Base-by-base conservation (phyloP, 2,329 filamentous ascomycete species). In the Curvularia eragrostidis region DNA sequence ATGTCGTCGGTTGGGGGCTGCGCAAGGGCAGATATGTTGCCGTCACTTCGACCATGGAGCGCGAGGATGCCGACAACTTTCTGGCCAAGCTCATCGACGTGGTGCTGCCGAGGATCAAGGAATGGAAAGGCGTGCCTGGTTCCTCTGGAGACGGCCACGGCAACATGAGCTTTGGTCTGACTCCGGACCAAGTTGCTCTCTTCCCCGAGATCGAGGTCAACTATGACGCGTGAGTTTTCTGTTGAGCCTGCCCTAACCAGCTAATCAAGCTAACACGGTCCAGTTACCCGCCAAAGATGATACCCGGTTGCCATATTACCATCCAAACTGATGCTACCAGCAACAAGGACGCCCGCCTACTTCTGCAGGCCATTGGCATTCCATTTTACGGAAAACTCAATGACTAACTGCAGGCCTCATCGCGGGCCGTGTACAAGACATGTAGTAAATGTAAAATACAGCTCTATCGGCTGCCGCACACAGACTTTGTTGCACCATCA, bases 191-290 rank as follows among this genome's bases (percentile, higher is more conserved):
- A 66, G 87, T 97, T 69, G 87, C 89, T 49, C 81, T 91, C 64
- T 99, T 98, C 80, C 95, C 95, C 0, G 95, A 99, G 81, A 86
- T 99, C 44, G 93, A 97, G 78, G 87, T 92, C 69, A 97, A 97
- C 81, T 97, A 95, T 74, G 91, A 96, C 79, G 83, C 85, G 92
- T 96, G 80, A 84, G 91, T 85, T 5, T 3, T 42, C 3, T 38
- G 8, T 9, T 21, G n/a, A 4, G 1, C n/a, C 12, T 3, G 19
- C 26, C 13, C 4, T 10, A 7, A 1, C 2, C 13, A n/a, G 19
- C n/a, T 13, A 9, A 38, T n/a, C 26, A 19, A 32, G 19, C 63
- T 70, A 34, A 69, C 43, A 19, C 13, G 6, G 19, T 19, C 19
- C 52, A 88, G 85, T 75, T 88, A 88, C 66, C 85, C 85, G 3